Conservation (phyloP, 306 rosid species). For the Rosa lucieae region DNA sequence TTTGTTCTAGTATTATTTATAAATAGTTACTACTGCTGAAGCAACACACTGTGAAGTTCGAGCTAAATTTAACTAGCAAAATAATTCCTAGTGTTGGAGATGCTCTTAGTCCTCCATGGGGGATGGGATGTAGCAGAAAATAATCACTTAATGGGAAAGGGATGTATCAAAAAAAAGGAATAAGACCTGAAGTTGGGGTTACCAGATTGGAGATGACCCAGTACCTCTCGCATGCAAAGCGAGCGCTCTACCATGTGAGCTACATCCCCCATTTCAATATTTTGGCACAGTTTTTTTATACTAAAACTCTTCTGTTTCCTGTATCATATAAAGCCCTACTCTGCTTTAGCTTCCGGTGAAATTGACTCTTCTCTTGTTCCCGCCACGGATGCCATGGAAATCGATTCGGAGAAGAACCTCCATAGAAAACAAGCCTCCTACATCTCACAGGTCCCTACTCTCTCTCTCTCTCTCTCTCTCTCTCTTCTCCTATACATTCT, state of each 20-base stretch:
- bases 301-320: too few relatives aligned
- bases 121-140: too few relatives aligned
- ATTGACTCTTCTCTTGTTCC: slow-evolving; percentile 26
- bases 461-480: not conserved
- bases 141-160: too few relatives aligned
- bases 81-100: too few relatives aligned
- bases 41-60: too few relatives aligned
- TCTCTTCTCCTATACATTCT: too few relatives aligned
- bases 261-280: not conserved
- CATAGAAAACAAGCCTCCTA: slow-evolving; percentile 57
- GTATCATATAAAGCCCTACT: not conserved
- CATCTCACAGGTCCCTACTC: slow-evolving; percentile 39
- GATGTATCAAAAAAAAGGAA: too few relatives aligned
- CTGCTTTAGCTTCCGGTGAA: not conserved
- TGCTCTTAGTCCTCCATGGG: too few relatives aligned
- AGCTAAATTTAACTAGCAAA: too few relatives aligned
- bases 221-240: slow-evolving; percentile 39
- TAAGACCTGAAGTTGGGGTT: too few relatives aligned
- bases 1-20: too few relatives aligned
- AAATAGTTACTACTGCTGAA: too few relatives aligned
- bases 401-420: slow-evolving; percentile 49
- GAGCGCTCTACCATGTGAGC: slow-evolving; percentile 9
- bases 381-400: slow-evolving; percentile 65
- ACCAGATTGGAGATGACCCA: not conserved
- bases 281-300: not conserved